Evolutionary conservation across 352 stramenopile genomes (phyloP).

Genomic region (Globisporangium ultimum): DNA sequence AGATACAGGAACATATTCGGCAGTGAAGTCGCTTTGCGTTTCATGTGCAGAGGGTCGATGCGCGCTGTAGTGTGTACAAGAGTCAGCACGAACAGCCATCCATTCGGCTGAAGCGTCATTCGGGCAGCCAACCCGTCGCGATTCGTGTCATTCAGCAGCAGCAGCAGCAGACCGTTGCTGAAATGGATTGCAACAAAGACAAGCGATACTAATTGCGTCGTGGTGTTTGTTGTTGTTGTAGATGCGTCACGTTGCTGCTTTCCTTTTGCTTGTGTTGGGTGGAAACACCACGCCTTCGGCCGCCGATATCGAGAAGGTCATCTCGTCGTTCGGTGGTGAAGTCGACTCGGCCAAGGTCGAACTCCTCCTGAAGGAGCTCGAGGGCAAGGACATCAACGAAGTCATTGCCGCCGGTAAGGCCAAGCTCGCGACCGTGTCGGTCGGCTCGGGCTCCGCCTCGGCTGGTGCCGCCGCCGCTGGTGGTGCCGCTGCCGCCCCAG

Average conservation of each 20-base stretch:
- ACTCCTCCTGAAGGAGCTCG: slow-evolving; percentile 83
- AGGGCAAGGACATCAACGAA: slow-evolving; percentile 88
- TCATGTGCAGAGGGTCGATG: too few relatives aligned
- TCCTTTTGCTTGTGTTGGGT: slow-evolving; percentile 83
- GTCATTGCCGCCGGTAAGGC: slow-evolving; percentile 80
- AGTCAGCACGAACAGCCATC: too few relatives aligned
- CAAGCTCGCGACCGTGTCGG: slow-evolving; percentile 80
- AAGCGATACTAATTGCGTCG: slow-evolving; percentile 3
- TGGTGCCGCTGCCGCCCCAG: slow-evolving; percentile 30
- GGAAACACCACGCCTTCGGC: slow-evolving; percentile 75
- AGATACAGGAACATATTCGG: too few relatives aligned
- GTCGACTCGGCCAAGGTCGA: slow-evolving; percentile 78
- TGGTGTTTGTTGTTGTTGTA: slow-evolving; percentile 19
- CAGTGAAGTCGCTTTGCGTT: too few relatives aligned
- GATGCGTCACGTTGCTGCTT: slow-evolving; percentile 93
- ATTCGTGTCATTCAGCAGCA: background rate
- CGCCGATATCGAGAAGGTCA: slow-evolving; percentile 82
- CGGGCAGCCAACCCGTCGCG: too few relatives aligned
- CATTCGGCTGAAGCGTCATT: too few relatives aligned
- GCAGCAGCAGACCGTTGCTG: background rate
- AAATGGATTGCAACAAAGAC: background rate
- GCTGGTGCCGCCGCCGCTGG: slow-evolving; percentile 31
- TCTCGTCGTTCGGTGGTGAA: slow-evolving; percentile 79
- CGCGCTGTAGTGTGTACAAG: too few relatives aligned
- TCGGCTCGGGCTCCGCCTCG: slow-evolving; percentile 48